Conservation (phyloP, 176 grass and related monocot genomes). For the Cymbopogon citratus region DNA sequence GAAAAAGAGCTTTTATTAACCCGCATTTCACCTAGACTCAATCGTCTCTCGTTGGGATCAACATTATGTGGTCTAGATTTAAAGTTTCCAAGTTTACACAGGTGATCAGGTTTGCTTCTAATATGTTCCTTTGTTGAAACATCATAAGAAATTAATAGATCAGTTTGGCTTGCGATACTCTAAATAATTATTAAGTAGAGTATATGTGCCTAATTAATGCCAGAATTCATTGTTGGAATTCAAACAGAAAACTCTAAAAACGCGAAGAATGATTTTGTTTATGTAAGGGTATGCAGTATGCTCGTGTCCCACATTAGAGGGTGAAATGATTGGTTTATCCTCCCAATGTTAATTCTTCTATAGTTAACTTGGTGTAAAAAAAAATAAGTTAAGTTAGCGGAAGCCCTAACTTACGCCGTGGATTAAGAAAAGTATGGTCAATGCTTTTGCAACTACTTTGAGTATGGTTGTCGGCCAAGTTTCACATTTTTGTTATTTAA, state of each 20-base stretch:
- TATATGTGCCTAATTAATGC: not conserved
- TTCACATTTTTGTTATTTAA: too few species aligned
- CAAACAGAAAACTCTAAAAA: not conserved
- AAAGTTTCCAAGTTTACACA: too few species aligned
- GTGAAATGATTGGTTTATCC: not conserved
- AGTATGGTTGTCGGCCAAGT: not conserved
- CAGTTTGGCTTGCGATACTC: too few species aligned
- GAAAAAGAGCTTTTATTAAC: too few species aligned
- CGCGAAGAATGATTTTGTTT: not conserved
- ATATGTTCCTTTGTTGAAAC: too few species aligned
- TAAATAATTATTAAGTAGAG: too few species aligned
- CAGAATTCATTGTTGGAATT: not conserved
- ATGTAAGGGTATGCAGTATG: not conserved
- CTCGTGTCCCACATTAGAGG: conserved; percentile 1
- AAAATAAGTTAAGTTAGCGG: not conserved
- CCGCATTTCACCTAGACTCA: too few species aligned
- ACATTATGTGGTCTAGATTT: too few species aligned
- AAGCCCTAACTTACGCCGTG: not conserved
- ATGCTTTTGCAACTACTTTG: not conserved
- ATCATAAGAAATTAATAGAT: too few species aligned
- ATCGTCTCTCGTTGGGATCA: too few species aligned
- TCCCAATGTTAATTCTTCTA: conserved; percentile 10
- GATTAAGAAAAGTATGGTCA: conserved; percentile 20
- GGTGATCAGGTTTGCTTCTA: too few species aligned
- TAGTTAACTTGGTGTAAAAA: too few species aligned